Evolutionary conservation across 768 basidiomycete genomes (phyloP).

Genomic region (Lyophyllum atratum): DNA sequence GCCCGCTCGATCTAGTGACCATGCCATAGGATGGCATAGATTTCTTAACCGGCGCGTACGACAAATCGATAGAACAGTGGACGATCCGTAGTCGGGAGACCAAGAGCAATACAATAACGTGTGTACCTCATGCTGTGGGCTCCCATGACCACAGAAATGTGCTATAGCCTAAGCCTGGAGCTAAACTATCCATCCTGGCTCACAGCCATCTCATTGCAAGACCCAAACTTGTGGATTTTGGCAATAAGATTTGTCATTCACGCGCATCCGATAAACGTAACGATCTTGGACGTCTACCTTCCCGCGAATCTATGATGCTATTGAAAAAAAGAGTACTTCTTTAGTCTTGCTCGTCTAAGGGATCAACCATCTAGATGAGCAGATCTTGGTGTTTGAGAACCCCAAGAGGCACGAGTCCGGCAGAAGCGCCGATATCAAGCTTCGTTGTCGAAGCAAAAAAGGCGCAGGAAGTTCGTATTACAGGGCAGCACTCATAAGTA

Average conservation of each 20-base stretch:
- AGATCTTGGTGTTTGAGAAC: conserved; percentile 51
- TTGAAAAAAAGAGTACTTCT: background rate
- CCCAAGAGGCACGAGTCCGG: conserved; percentile 39
- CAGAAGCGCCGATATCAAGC: conserved; percentile 41
- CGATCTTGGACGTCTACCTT: conserved; percentile 48
- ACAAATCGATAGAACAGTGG: conserved; percentile 46
- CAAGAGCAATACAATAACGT: conserved; percentile 18
- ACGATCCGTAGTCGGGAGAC: conserved; percentile 28
- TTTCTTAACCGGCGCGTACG: conserved; percentile 52
- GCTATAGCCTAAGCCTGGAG: conserved; percentile 38
- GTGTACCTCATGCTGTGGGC: conserved; percentile 39
- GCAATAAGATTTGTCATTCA: conserved; percentile 45
- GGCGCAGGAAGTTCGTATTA: conserved; percentile 27
- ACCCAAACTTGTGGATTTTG: conserved; percentile 32
- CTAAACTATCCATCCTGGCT: conserved; percentile 36
- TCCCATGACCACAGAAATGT: conserved; percentile 34
- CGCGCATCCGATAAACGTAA: conserved; percentile 42
- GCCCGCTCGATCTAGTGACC: conserved; percentile 28
- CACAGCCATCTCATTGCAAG: conserved; percentile 33
- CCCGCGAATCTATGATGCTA: background rate
- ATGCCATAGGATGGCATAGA: conserved; percentile 25
- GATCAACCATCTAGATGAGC: conserved; percentile 49
- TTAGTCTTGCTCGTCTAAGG: too few species aligned
- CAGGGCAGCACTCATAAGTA: conserved; percentile 42
- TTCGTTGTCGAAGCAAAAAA: conserved; percentile 38